phyloP scores from a whole-genome alignment of 2,329 filamentous ascomycete species.

The Pseudogymnoascus sp. region DNA sequence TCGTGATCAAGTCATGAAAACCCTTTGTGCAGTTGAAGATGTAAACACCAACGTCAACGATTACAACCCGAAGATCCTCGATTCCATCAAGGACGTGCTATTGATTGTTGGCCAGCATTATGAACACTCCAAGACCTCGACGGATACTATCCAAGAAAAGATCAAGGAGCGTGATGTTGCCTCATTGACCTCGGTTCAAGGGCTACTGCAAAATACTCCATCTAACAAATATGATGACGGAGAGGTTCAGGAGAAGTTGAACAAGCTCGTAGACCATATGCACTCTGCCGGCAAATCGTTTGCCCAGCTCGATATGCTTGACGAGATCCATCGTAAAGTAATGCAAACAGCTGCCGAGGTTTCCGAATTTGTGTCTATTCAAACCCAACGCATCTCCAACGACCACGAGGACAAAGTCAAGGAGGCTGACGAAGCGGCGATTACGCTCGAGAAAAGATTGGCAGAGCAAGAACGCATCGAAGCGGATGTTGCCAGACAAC shows the following conservation, averaged over 20 bases:
- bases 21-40: slow-evolving; percentile 62
- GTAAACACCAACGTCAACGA: slow-evolving; percentile 74
- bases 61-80: slow-evolving; percentile 80
- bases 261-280: slow-evolving; percentile 54
- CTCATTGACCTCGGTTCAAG: slow-evolving; percentile 41
- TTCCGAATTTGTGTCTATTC: slow-evolving; percentile 68
- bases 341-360: slow-evolving; percentile 77
- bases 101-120: slow-evolving; percentile 77
- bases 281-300: slow-evolving; percentile 61
- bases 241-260: slow-evolving; percentile 48
- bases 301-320: slow-evolving; percentile 70
- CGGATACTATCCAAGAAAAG: slow-evolving; percentile 46
- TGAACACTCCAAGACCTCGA: slow-evolving; percentile 69
- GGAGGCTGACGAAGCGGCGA: slow-evolving; percentile 68
- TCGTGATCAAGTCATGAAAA: slow-evolving; percentile 69
- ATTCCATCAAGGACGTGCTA: slow-evolving; percentile 79
- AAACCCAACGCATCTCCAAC: slow-evolving; percentile 65
- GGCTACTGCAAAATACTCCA: slow-evolving; percentile 45
- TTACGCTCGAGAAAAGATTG: slow-evolving; percentile 70
- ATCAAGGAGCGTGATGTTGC: slow-evolving; percentile 45
- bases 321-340: slow-evolving; percentile 83
- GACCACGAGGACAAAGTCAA: slow-evolving; percentile 73
- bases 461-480: slow-evolving; percentile 57
- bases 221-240: slow-evolving; percentile 55
- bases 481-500: slow-evolving; percentile 39